Base-by-base conservation (phyloP, 2,329 filamentous ascomycete species). In the Lithohypha guttulata region DNA sequence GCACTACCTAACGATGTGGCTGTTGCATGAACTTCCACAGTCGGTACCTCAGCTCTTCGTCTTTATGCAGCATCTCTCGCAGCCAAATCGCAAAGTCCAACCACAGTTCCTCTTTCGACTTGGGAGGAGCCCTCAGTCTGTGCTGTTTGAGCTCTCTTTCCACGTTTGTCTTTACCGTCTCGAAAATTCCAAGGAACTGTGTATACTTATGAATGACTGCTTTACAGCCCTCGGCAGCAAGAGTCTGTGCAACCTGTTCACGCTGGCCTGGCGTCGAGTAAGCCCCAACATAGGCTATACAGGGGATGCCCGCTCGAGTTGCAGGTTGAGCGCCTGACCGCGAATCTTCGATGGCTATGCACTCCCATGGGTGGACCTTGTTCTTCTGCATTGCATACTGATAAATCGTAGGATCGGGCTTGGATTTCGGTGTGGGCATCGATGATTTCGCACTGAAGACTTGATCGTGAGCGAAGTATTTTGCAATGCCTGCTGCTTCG, bases 391-490 rank as follows among this genome's bases (percentile, higher is more conserved):
- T 74, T 15, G 86, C 82, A 59, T 80, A 73, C 48, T 85, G 63
- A 67, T 94, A 94, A 63, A 94, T 81, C 50, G 84, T 83, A 13
- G 87, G 86, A 62, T 93, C 83, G 11, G 86, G 86, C 73, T 94
- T 94, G 61, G 77, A 83, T 40, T 84, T 87, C n/a, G 86, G 86
- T 55, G 69, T 75, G 42, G 74, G 67, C 51, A 94, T 72, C 42
- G 79, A 84, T 21, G 79, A 84, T 42, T 84, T 84, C 40, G 86
- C 86, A 30, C 79, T 84, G 72, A 82, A 94, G 58, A 93, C 71
- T 51, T 77, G 71, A 51, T 84, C 73, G 19, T 70, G 64, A n/a
- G 67, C 66, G 66, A 94, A 93, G 71, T 77, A 93, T 62, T 80
- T 77, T 60, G 78, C 78, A 59, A 89, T 81, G 46, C 73, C 76